A percentile compares a stretch with the other conserved stretches of the same genome.
Evolutionary conservation across 2,329 filamentous ascomycete genomes (phyloP).

Genomic region (Fusarium heterosporum): DNA sequence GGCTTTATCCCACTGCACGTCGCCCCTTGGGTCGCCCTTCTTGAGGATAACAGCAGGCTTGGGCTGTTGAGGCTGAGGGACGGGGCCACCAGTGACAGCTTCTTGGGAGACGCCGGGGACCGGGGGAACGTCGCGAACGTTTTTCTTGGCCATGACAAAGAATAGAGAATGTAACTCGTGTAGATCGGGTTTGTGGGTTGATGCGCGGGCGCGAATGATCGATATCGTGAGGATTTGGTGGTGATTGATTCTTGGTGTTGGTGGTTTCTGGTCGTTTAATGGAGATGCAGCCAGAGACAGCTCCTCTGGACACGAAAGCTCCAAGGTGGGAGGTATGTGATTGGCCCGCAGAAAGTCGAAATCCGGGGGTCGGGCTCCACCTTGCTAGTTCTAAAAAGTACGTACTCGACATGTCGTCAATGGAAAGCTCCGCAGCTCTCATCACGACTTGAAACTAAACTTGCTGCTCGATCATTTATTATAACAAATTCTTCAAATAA

Average conservation of each 20-base stretch:
- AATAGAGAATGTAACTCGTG: not conserved
- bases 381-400: not conserved
- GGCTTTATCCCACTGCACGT: conserved; percentile 67
- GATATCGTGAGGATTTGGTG: conserved; percentile 16
- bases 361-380: conserved; percentile 28
- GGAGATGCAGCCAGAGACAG: conserved; percentile 31
- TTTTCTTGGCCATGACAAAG: conserved; percentile 63
- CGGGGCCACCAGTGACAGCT: conserved; percentile 46
- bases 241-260: conserved; percentile 16
- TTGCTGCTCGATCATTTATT: conserved; percentile 2
- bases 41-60: conserved; percentile 42
- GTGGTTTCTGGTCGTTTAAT: conserved; percentile 27
- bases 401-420: conserved; percentile 38
- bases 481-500: not conserved
- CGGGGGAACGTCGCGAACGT: conserved; percentile 51
- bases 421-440: conserved; percentile 18
- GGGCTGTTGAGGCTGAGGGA: conserved; percentile 38
- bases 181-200: not conserved
- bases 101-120: conserved; percentile 50
- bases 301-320: conserved; percentile 55
- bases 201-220: not conserved
- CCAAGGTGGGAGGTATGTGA: conserved; percentile 47
- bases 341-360: conserved; percentile 45
- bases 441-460: not conserved
- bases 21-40: conserved; percentile 32